Percentiles rank a stretch among this genome's conserved stretches.
Conservation (phyloP, 2,329 filamentous ascomycete species). For the Aspergillus tanneri region DNA sequence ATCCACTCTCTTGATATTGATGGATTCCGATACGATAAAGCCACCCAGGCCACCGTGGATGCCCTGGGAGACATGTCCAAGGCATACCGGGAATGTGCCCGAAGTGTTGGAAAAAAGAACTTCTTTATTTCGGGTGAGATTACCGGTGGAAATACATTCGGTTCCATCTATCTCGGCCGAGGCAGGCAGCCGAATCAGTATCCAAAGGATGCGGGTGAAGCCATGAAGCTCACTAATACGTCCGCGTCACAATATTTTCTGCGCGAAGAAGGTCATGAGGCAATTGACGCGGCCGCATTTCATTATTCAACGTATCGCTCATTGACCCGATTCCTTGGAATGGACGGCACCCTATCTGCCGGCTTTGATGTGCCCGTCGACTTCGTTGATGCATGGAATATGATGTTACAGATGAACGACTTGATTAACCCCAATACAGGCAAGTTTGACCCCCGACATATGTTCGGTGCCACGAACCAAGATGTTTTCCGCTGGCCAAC, state of each 20-base stretch:
- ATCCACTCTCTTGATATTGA: slow-evolving; percentile 64
- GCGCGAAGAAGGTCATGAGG: slow-evolving; percentile 52
- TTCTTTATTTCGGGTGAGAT: slow-evolving; percentile 66
- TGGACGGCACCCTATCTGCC: slow-evolving; percentile 57
- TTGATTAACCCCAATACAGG: slow-evolving; percentile 61
- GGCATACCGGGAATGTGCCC: slow-evolving; percentile 58
- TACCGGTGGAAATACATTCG: slow-evolving; percentile 61
- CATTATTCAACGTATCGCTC: slow-evolving; percentile 63
- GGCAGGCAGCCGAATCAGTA: slow-evolving; percentile 58
- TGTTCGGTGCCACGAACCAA: slow-evolving; percentile 65
- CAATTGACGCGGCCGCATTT: slow-evolving; percentile 61
- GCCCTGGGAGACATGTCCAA: slow-evolving; percentile 59
- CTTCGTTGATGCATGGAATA: slow-evolving; percentile 57
- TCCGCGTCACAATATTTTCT: slow-evolving; percentile 51
- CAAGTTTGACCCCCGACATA: slow-evolving; percentile 62
- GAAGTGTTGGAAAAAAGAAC: slow-evolving; percentile 57
- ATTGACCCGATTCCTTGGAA: slow-evolving; percentile 60
- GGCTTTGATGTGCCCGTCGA: slow-evolving; percentile 56
- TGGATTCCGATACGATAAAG: slow-evolving; percentile 67
- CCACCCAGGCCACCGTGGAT: slow-evolving; percentile 63
- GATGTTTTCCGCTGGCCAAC: slow-evolving; percentile 66
- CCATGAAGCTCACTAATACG: slow-evolving; percentile 49
- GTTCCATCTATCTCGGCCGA: slow-evolving; percentile 61
- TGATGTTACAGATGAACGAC: slow-evolving; percentile 59
- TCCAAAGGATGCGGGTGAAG: slow-evolving; percentile 49